phyloP scores from a whole-genome alignment of 768 basidiomycete species.

The Tephrocybe sp. region DNA sequence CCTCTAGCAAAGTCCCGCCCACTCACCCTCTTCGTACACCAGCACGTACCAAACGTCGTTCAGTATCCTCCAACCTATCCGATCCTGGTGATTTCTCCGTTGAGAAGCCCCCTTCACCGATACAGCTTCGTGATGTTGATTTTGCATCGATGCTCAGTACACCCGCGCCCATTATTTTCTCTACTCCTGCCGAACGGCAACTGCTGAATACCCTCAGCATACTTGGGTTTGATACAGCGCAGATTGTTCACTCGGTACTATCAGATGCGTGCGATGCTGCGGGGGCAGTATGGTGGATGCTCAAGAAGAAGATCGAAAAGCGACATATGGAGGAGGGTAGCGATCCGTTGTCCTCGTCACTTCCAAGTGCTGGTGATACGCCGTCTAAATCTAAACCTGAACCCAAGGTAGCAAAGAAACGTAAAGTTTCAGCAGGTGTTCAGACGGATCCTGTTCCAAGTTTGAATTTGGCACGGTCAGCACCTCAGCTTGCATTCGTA shows the following conservation, averaged over 20 bases:
- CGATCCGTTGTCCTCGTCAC: constrained; percentile 7
- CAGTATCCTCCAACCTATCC: constrained; percentile 85
- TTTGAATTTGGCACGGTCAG: constrained; percentile 31
- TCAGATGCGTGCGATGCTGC: constrained; percentile 90
- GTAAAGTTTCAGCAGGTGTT: constrained; percentile 32
- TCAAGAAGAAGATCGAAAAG: constrained; percentile 76
- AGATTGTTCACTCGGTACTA: constrained; percentile 92
- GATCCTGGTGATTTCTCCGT: constrained; percentile 50
- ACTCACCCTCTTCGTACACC: constrained; percentile 79
- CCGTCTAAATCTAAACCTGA: constrained; percentile 15
- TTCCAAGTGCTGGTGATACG: constrained; percentile 5
- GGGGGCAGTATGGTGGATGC: constrained; percentile 96
- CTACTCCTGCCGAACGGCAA: constrained; percentile 76
- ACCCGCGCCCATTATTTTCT: constrained; percentile 81
- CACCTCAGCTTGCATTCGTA: constrained; percentile 69
- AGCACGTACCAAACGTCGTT: constrained; percentile 92
- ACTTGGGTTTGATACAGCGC: constrained; percentile 90
- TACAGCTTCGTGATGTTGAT: constrained; percentile 46
- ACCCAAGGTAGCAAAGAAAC: constrained; percentile 26
- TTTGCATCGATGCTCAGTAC: constrained; percentile 62
- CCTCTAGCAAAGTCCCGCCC: constrained; percentile 46
- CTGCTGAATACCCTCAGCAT: constrained; percentile 70
- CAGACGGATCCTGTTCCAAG: constrained; percentile 41
- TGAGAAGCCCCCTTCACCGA: constrained; percentile 40
- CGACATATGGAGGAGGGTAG: constrained; percentile 36